Evolutionary conservation across 345 rosid genomes (phyloP).

Genomic region (Syzygium oleosum): DNA sequence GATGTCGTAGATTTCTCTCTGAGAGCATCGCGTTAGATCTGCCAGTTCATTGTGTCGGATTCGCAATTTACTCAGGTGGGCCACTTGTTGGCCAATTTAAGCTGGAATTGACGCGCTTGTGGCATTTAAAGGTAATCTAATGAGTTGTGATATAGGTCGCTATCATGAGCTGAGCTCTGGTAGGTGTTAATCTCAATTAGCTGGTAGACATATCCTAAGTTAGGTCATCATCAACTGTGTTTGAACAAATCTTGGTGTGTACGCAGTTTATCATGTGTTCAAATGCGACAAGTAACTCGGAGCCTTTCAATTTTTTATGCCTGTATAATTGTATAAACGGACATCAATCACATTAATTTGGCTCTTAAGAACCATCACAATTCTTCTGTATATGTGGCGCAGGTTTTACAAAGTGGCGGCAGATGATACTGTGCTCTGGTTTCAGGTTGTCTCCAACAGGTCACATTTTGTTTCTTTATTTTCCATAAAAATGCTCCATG

Average conservation of each 20-base stretch:
- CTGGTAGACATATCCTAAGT: neutral
- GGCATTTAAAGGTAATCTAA: neutral
- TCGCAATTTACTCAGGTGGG: neutral
- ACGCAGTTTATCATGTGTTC: neutral
- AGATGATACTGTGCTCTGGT: constrained; percentile 73
- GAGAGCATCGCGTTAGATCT: neutral
- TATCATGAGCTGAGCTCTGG: neutral
- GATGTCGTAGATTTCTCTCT: neutral
- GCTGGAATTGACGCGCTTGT: neutral
- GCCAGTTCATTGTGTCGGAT: neutral
- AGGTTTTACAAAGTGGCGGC: constrained; percentile 82
- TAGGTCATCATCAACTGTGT: neutral
- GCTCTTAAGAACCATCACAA: neutral
- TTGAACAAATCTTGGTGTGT: neutral
- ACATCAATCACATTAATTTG: neutral
- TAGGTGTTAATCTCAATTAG: neutral
- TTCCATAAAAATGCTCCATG: neutral
- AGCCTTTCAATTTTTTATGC: neutral
- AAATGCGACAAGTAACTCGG: neutral
- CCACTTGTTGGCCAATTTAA: neutral
- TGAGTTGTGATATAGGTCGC: neutral
- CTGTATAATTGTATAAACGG: neutral
- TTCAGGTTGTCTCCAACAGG: constrained; percentile 99
- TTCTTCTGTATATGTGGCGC: neutral
- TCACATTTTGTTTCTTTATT: constrained; percentile 52